Evolutionary conservation across 768 basidiomycete genomes (phyloP).

Genomic region (Asterophora parasitica): DNA sequence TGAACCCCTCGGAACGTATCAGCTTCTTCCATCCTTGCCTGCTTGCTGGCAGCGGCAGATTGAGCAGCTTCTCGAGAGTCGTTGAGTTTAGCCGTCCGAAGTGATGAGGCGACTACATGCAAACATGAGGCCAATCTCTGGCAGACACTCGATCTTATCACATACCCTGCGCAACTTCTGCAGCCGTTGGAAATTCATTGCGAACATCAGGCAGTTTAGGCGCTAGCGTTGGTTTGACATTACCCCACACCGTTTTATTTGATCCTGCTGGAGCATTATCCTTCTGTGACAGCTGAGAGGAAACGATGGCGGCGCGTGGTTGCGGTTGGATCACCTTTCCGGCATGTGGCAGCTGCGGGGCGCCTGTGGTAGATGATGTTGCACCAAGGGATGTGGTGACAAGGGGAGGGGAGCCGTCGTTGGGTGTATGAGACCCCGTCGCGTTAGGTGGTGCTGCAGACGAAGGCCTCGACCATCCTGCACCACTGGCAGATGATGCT

Average conservation of each 20-base stretch:
- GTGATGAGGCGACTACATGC: conserved; percentile 25
- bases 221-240: conserved; percentile 40
- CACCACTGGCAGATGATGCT: conserved; percentile 49
- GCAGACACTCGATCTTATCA: conserved; percentile 10
- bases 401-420: conserved; percentile 36
- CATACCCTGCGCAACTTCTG: conserved; percentile 86
- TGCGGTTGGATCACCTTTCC: conserved; percentile 70
- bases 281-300: conserved; percentile 25
- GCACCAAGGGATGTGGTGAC: conserved; percentile 29
- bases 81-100: conserved; percentile 31
- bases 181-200: conserved; percentile 93
- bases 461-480: conserved; percentile 78
- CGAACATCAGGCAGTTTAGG: conserved; percentile 37
- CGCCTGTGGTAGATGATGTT: conserved; percentile 22
- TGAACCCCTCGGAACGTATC: conserved; percentile 95
- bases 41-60: conserved; percentile 48
- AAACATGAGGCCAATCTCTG: conserved; percentile 6
- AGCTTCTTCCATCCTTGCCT: conserved; percentile 71
- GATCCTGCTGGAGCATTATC: conserved; percentile 24
- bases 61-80: conserved; percentile 48
- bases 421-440: conserved; percentile 40
- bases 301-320: conserved; percentile 38
- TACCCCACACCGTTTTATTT: conserved; percentile 70
- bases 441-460: conserved; percentile 60
- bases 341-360: conserved; percentile 49